Evolutionary conservation across 306 rosid species (phyloP).

Genomic region (Luffa acutangula): DNA sequence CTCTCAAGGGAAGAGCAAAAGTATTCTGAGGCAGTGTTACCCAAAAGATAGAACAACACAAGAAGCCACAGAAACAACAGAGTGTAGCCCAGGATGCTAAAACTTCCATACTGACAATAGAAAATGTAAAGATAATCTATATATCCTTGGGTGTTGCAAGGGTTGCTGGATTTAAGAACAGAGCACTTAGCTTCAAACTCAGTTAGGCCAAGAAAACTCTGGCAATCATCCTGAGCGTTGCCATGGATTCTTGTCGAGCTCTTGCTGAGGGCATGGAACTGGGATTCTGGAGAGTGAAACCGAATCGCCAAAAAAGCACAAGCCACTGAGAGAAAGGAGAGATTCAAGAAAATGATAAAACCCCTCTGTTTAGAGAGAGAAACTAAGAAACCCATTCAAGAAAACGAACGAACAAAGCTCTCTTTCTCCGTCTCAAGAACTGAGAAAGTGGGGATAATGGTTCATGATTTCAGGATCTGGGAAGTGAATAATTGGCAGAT

Average conservation of each 20-base stretch:
- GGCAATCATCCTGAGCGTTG: not conserved
- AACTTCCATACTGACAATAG: conserved; percentile 44
- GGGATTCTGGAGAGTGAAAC: not conserved
- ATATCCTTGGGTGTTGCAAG: conserved; percentile 55
- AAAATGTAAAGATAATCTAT: conserved; percentile 56
- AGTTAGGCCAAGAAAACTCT: not conserved
- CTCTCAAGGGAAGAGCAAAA: conserved; percentile 63
- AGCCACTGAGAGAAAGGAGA: conserved; percentile 4
- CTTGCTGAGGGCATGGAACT: not conserved
- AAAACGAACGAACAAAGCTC: not conserved
- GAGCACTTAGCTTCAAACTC: conserved; percentile 37
- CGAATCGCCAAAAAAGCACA: not conserved
- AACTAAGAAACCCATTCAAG: conserved; percentile 11
- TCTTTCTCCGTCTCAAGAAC: not conserved
- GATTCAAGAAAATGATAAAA: not conserved
- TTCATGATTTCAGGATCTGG: not conserved
- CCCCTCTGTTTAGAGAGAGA: not conserved
- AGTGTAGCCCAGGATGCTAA: conserved; percentile 29
- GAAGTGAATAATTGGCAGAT: not conserved
- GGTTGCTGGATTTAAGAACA: conserved; percentile 24
- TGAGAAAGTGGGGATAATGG: not conserved
- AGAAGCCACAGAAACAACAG: conserved; percentile 50
- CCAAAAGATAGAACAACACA: conserved; percentile 61
- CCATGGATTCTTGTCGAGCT: not conserved
- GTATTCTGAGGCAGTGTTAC: conserved; percentile 75